Base-by-base conservation (phyloP, 768 basidiomycete genomes). In the Phylloporus sp. region DNA sequence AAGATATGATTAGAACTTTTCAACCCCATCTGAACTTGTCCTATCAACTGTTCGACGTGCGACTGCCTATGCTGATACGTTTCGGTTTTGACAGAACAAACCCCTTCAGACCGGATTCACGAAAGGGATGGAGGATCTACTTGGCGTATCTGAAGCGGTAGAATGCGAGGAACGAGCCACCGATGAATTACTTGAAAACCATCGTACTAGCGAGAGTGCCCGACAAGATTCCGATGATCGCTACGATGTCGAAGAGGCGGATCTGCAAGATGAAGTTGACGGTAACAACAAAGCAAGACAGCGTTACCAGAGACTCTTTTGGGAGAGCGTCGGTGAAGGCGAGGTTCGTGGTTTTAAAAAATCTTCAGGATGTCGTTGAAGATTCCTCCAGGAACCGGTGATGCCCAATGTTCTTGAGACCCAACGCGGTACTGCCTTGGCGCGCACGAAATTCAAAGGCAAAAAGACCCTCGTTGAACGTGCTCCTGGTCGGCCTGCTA, bases 71-170 rank as follows among this genome's bases (percentile, higher is more conserved):
- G 24, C 50, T 49, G 21, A 52, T 21, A 26, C 28, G 6, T 9
- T 39, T 15, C 46, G 21, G 1, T 20, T 47, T 50, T 33, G 17
- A 23, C 54, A 90, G 86, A 73, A 71, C 31, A 80, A 80, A 59
- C 64, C 69, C 4, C 58, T 93, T 5, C 92, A 96, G 70, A 86
- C 80, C 0, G 88, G 89, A 9, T 91, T 94, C 66, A 76, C 72
- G 7, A 60, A 64, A 35, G 89, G 85, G 15, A 96, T 96, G 92
- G 91, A 96, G 57, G 67, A 68, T 32, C 63, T 89, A 5, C 72
- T 96, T 23, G 84, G 80, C 31, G 80, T 86, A n/a, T 67, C 49
- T 14, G 49, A 63, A 31, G 28, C 33, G 63, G 18, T 52, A 53
- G 27, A 61, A 57, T 43, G 48, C 38, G 41, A 22, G 18, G 36